Percentiles rank a stretch among this genome's conserved stretches.
Evolutionary conservation across 2,329 filamentous ascomycete species (phyloP).

Genomic region (Penicillium sp.): DNA sequence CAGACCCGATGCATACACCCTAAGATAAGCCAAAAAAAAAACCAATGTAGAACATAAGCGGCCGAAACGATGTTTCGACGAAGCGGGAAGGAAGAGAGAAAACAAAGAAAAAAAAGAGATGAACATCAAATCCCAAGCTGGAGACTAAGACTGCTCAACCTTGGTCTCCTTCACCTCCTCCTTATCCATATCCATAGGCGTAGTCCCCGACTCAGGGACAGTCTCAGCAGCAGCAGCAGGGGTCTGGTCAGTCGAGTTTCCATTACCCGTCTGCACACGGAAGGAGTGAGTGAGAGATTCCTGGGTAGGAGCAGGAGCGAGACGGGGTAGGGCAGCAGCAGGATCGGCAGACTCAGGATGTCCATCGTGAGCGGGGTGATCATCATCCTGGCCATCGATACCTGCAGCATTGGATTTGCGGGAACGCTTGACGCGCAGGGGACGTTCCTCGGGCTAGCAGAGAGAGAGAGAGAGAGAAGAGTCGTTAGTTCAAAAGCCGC

Average conservation of each 20-base stretch:
- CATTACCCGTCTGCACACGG: slow-evolving; percentile 33
- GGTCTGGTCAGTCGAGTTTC: slow-evolving; percentile 28
- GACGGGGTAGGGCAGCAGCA: slow-evolving; percentile 32
- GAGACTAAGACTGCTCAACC: slow-evolving; percentile 27
- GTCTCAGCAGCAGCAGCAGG: slow-evolving; percentile 17
- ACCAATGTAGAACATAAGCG: no score
- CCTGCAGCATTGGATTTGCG: slow-evolving; percentile 38
- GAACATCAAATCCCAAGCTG: neutral
- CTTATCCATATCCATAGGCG: slow-evolving; percentile 41
- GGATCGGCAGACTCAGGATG: slow-evolving; percentile 21
- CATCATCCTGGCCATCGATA: slow-evolving; percentile 28
- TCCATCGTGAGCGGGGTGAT: slow-evolving; percentile 21
- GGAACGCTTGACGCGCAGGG: slow-evolving; percentile 45
- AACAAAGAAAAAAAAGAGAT: slow-evolving; percentile 7
- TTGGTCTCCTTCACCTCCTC: slow-evolving; percentile 38
- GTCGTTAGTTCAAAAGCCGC: neutral
- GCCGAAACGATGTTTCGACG: neutral
- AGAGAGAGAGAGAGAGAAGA: neutral
- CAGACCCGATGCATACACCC: slow-evolving; percentile 3
- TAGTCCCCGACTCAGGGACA: slow-evolving; percentile 28
- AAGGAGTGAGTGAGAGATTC: slow-evolving; percentile 41
- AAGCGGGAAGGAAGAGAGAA: slow-evolving; percentile 8
- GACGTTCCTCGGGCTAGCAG: slow-evolving; percentile 47
- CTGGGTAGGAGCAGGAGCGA: slow-evolving; percentile 38
- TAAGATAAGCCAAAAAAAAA: neutral